A percentile compares a stretch with the other conserved stretches of the same genome.
Conservation (phyloP, 257 asterid species). For the Solanum medicagineum region DNA sequence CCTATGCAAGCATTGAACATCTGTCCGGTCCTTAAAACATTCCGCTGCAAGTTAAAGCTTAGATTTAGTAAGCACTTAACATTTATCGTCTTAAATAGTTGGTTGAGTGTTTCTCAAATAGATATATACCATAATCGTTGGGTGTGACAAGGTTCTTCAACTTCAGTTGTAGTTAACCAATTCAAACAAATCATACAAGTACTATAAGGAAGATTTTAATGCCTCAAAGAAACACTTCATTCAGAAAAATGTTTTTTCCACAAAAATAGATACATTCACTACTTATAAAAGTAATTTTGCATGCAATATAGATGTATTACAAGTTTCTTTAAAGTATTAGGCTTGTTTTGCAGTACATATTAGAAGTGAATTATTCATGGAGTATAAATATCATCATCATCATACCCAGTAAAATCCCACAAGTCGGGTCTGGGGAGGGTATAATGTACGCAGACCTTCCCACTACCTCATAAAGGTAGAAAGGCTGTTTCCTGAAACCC, state of each 20-base stretch:
- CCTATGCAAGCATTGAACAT: conserved; percentile 90
- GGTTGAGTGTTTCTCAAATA: neutral
- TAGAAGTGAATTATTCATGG: no score
- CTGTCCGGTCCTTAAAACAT: conserved; percentile 82
- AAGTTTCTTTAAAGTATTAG: no score
- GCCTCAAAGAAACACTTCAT: neutral
- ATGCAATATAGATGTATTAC: no score
- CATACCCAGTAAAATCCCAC: no score
- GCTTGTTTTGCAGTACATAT: no score
- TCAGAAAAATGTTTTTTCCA: neutral
- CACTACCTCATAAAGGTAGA: no score
- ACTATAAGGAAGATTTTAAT: neutral
- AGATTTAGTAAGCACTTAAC: neutral
- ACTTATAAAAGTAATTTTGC: no score
- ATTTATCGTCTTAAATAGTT: neutral
- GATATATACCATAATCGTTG: neutral
- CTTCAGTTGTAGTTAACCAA: neutral
- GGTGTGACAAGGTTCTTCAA: neutral
- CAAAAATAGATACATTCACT: no score
- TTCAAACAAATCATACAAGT: neutral
- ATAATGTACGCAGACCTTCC: no score
- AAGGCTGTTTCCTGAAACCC: no score
- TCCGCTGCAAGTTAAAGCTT: conserved; percentile 40
- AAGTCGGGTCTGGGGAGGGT: no score
- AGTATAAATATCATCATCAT: no score